Base-by-base conservation (phyloP, 257 asterid species). In the Verbascum thapsus region DNA sequence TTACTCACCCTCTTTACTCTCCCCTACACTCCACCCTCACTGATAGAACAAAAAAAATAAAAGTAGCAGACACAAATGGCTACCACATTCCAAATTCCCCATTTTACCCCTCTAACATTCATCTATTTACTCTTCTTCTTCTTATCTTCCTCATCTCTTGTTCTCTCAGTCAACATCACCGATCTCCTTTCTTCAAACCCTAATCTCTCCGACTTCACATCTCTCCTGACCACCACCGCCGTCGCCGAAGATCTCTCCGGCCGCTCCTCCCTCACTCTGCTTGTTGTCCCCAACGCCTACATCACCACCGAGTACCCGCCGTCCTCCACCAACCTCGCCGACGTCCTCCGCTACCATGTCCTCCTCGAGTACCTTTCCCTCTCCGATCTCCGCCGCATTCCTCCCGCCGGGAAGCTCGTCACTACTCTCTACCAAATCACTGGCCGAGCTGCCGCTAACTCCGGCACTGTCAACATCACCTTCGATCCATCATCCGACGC, bases 261-360 rank as follows among this genome's bases (percentile, higher is more conserved):
- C 58, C 85, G 83, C 71, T 63, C 84, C 67, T 73, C 87, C 61
- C 18, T 90, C 61, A 85, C 96, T 11, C 68, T 90, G 68, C 88
- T 90, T 51, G 79, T 69, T 63, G 92, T 87, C 37, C 91, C 97
- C 70, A 87, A 90, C 39, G 18, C 81, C 76, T 73, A 43, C 59
- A 76, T 85, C 72, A 45, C 61, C 72, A 34, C 76, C 49, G 15
- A 67, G 30, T 26, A 30, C 57, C 63, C 62, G 48, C 58, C 84
- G 7, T 50, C 87, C 68, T 39, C 88, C 67, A 13, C 79, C 73
- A 66, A 69, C 73, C 75, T 83, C 68, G 70, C 83, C 63, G 96
- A 88, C 51, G 75, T 84, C 70, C 85, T 91, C 80, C 95, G 98
- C 67, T 83, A 78, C 86, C 94, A 91, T 50, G 76, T 91, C 71